These are phyloP conservation scores for Termitomyces sp. DNA, from an alignment of 768 basidiomycete species.

Conservation along the genomic window DNA sequence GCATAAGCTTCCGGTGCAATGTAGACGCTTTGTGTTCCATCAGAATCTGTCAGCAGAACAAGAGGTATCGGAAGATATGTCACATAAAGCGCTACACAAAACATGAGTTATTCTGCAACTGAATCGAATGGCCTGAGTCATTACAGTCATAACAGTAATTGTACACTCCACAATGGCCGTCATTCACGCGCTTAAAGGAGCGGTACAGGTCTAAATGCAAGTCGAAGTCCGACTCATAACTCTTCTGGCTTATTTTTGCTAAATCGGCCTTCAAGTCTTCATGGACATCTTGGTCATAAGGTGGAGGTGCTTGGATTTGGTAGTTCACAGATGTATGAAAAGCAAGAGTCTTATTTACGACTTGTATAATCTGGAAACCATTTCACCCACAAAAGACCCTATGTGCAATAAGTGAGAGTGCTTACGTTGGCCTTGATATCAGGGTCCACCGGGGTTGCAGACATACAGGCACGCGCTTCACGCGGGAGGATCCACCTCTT, in stretches of 20 bases:
- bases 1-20: slow-evolving; percentile 51
- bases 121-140: not conserved
- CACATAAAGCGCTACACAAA: slow-evolving; percentile 32
- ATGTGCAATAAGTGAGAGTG: slow-evolving; percentile 11
- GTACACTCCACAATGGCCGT: slow-evolving; percentile 54
- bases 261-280: slow-evolving; percentile 51
- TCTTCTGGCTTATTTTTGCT: slow-evolving; percentile 38
- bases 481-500: slow-evolving; percentile 50
- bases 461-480: slow-evolving; percentile 47
- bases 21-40: slow-evolving; percentile 43
- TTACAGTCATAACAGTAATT: slow-evolving; percentile 43
- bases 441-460: slow-evolving; percentile 42
- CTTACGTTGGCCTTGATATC: slow-evolving; percentile 49
- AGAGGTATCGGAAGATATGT: slow-evolving; percentile 48
- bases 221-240: slow-evolving; percentile 48
- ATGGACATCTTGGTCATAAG: slow-evolving; percentile 50
- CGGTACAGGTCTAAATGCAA: slow-evolving; percentile 50
- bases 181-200: slow-evolving; percentile 49
- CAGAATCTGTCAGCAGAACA: slow-evolving; percentile 36
- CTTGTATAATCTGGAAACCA: slow-evolving; percentile 44
- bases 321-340: slow-evolving; percentile 65
- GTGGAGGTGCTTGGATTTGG: slow-evolving; percentile 47
- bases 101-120: not conserved
- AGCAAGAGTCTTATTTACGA: slow-evolving; percentile 50
- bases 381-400: not conserved